phyloP scores from a whole-genome alignment of 2,329 filamentous ascomycete genomes.

The Trichoderma sp. region DNA sequence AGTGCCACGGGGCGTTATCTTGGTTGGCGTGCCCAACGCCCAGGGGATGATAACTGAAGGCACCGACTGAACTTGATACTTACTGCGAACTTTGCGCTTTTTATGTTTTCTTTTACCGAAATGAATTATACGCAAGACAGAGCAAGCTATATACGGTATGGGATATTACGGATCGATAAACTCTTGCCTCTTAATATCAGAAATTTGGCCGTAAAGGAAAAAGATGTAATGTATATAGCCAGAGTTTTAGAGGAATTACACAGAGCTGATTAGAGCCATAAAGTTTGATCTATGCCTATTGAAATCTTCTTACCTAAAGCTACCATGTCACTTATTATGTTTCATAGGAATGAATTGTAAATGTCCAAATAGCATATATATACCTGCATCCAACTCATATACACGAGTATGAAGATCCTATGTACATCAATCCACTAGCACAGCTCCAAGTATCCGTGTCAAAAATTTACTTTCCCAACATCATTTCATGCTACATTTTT shows the following conservation, averaged over 20 bases:
- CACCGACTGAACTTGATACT: conserved; percentile 30
- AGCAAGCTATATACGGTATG: background rate
- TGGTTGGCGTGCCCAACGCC: conserved; percentile 63
- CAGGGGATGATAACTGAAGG: conserved; percentile 64
- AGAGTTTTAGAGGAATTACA: background rate
- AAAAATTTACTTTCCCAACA: background rate
- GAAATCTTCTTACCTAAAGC: background rate
- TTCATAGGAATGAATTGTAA: background rate
- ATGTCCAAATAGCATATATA: background rate
- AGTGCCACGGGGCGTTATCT: conserved; percentile 59
- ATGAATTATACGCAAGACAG: background rate
- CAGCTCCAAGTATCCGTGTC: background rate
- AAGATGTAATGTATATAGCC: too few relatives aligned
- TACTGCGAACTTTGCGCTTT: background rate
- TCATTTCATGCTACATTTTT: background rate
- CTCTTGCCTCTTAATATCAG: background rate
- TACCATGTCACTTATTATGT: background rate
- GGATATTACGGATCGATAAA: background rate
- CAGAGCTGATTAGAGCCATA: background rate
- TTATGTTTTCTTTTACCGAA: background rate
- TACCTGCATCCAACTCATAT: background rate
- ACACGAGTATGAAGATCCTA: background rate
- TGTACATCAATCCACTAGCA: background rate
- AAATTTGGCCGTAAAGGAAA: background rate
- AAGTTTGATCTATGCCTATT: background rate